phyloP scores from a whole-genome alignment of 1,284 basidiomycete genomes.

The Blastosporella zonata region DNA sequence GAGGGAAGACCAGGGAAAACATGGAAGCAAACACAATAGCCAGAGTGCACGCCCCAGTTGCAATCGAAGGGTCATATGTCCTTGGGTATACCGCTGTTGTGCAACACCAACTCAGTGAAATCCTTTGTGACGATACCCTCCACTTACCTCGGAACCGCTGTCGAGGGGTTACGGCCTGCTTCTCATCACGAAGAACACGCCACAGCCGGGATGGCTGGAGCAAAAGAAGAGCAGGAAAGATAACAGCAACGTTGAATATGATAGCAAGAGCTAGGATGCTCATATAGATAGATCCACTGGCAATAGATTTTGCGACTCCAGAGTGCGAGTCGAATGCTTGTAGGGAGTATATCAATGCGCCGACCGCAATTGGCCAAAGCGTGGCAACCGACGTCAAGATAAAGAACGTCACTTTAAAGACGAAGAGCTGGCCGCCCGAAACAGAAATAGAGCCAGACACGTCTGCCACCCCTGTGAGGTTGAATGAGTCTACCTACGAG shows the following conservation, averaged over 20 bases:
- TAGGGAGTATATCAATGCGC: conserved; percentile 64
- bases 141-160: conserved; percentile 73
- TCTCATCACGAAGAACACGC: conserved; percentile 51
- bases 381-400: conserved; percentile 52
- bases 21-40: conserved; percentile 70
- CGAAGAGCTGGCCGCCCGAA: conserved; percentile 54
- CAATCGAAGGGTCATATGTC: conserved; percentile 65
- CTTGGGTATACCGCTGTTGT: conserved; percentile 66
- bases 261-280: conserved; percentile 60
- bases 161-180: conserved; percentile 65
- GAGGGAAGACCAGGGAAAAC: conserved; percentile 72
- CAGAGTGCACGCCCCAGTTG: conserved; percentile 62
- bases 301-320: conserved; percentile 46
- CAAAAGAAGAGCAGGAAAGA: conserved; percentile 66
- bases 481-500: conserved; percentile 4
- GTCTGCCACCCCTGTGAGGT: conserved; percentile 41
- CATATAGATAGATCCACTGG: conserved; percentile 72
- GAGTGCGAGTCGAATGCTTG: conserved; percentile 48
- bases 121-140: conserved; percentile 2
- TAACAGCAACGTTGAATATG: conserved; percentile 64
- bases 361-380: conserved; percentile 64
- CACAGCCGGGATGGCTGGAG: conserved; percentile 66
- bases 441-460: conserved; percentile 59
- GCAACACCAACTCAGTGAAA: conserved; percentile 8
- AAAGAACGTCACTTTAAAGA: conserved; percentile 69